Evolutionary conservation across 345 rosid species (phyloP).

Genomic region (Linum lewisii): DNA sequence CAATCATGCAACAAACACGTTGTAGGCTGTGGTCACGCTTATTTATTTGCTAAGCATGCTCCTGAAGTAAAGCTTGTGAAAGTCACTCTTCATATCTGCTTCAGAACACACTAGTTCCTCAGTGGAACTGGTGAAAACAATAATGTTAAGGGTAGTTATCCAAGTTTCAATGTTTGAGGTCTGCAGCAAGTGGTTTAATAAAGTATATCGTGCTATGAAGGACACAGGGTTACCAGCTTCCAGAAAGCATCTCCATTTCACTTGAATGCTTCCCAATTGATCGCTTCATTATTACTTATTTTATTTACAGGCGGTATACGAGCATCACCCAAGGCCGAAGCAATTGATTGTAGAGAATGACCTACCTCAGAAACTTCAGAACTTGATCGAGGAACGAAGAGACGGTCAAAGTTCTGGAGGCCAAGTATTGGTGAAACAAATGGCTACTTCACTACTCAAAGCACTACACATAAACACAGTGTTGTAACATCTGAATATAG

Average conservation of each 20-base stretch:
- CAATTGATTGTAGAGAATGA: slow-evolving; percentile 94
- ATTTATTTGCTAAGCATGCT: not conserved
- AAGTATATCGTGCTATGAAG: too few relatives aligned
- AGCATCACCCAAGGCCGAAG: slow-evolving; percentile 97
- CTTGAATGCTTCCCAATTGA: not conserved
- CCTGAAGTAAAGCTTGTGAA: not conserved
- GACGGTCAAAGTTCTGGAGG: slow-evolving; percentile 96
- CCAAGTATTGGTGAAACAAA: slow-evolving; percentile 90
- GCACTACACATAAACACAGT: slow-evolving; percentile 92
- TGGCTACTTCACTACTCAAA: slow-evolving; percentile 95
- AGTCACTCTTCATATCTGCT: not conserved
- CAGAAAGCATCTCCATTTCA: too few relatives aligned
- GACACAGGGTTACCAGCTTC: too few relatives aligned
- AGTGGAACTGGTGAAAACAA: too few relatives aligned
- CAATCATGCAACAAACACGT: not conserved
- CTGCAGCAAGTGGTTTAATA: too few relatives aligned
- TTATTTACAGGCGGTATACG: slow-evolving; percentile 71
- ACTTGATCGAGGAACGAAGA: slow-evolving; percentile 89
- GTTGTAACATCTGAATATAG: slow-evolving; percentile 27
- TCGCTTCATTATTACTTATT: too few relatives aligned
- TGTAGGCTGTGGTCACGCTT: not conserved
- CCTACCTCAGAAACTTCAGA: slow-evolving; percentile 73
- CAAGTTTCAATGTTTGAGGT: too few relatives aligned
- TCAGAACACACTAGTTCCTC: not conserved
- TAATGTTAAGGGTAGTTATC: too few relatives aligned